Base-by-base conservation (phyloP, 2,329 filamentous ascomycete genomes). In the Aspergillus sp. region DNA sequence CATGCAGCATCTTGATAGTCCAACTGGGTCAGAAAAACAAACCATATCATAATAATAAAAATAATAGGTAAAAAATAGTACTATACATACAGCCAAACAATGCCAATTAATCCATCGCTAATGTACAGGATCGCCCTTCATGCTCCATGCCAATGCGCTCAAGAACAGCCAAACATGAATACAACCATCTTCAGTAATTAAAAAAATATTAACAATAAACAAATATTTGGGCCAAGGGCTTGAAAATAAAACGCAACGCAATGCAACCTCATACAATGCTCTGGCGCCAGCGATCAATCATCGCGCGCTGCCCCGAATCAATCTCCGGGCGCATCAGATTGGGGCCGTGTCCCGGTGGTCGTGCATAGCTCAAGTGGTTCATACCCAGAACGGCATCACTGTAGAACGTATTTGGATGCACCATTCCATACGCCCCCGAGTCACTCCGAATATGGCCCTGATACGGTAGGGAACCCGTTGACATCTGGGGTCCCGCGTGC, bases 281-380 rank as follows among this genome's bases (percentile, higher is more conserved):
- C 57, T 80, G 74, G 62, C 82, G 77, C 83, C 83, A 86, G 31
- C 77, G 79, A 71, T 85, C 81, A 68, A 86, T 84, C 53, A 80
- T 71, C 53, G 79, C 81, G 49, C 80, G 72, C 62, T 83, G 80
- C 49, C 72, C 72, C 4, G 75, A 69, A 63, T 81, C 75, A 64
- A 80, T 70, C n/a, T 65, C 62, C 23, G 65, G 67, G 53, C 68
- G 64, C 23, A 64, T 62, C 58, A 63, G 60, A 49, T 57, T 66
- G 4, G 65, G 58, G 21, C 53, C 60, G 47, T 61, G 58, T 36
- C 58, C 60, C 23, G 55, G 49, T 3, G 66, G 63, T 50, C 61
- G 59, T 13, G 60, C 52, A 56, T 70, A 66, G 19, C 53, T 63
- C 54, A 66, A 54, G 23, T 62, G 56, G 42, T 62, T 62, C 59